Conservation (phyloP, 768 basidiomycete genomes). For the Tulasnella sp. region DNA sequence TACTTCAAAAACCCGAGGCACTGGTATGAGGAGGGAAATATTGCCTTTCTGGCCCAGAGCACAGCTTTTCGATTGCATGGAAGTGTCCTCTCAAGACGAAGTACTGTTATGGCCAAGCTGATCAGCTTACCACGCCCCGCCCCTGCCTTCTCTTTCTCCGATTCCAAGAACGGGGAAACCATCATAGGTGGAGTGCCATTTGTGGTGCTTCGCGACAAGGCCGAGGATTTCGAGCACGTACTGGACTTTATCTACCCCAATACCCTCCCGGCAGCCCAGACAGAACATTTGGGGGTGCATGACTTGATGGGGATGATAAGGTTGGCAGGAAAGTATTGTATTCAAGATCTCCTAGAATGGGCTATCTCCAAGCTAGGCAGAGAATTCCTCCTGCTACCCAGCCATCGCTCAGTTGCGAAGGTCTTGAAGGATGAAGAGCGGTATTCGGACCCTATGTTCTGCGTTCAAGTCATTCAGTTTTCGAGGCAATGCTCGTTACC, state of each 20-base stretch:
- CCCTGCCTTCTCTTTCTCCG: not conserved
- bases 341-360: not conserved
- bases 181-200: not conserved
- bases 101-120: not conserved
- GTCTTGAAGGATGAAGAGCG: not conserved
- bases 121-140: not conserved
- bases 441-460: not conserved
- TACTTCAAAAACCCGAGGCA: not conserved
- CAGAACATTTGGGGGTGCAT: not conserved
- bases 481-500: not conserved
- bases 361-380: not conserved
- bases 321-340: not conserved
- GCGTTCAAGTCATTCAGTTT: not conserved
- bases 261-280: not conserved
- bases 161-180: not conserved
- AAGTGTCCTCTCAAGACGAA: not conserved
- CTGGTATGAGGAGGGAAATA: constrained; percentile 4
- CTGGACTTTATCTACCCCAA: constrained; percentile 4
- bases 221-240: not conserved
- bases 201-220: not conserved
- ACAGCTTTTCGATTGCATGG: not conserved
- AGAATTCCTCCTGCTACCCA: not conserved
- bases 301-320: not conserved
- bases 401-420: not conserved
- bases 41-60: not conserved